Conservation (phyloP, 129 eudicot genomes). For the Dittrichia graveolens region DNA sequence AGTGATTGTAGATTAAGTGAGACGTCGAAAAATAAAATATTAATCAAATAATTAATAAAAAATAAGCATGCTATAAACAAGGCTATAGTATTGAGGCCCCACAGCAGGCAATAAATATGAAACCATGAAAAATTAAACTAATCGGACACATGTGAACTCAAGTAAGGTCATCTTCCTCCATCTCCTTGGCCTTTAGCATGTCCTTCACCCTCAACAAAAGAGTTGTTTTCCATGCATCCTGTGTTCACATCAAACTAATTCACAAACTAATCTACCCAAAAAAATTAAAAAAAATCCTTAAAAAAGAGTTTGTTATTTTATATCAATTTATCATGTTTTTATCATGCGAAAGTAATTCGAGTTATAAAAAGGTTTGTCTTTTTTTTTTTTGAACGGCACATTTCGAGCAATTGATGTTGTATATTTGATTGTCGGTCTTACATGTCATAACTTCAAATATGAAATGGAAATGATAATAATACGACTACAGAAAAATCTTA, state of each 20-base stretch:
- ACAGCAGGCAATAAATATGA: slow-evolving; percentile 15
- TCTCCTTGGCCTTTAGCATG: slow-evolving; percentile 75
- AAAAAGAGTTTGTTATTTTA: not conserved
- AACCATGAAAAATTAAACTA: slow-evolving; percentile 19
- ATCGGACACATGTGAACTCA: slow-evolving; percentile 9
- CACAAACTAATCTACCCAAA: not conserved
- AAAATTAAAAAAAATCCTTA: not conserved
- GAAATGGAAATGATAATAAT: slow-evolving; percentile 16
- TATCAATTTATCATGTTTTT: not conserved
- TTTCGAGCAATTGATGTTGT: not conserved
- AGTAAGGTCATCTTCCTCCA: slow-evolving; percentile 91
- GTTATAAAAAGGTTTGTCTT: too few species aligned
- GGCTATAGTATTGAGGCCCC: slow-evolving; percentile 15
- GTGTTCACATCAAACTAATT: slow-evolving; percentile 13
- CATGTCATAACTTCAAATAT: not conserved
- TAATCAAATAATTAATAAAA: not conserved
- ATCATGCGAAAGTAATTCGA: not conserved
- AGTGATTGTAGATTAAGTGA: too few species aligned
- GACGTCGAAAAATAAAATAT: too few species aligned
- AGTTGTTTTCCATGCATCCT: slow-evolving; percentile 95
- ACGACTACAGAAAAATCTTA: slow-evolving; percentile 16
- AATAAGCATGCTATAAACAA: slow-evolving; percentile 26
- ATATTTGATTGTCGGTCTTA: not conserved
- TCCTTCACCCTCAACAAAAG: slow-evolving; percentile 96
- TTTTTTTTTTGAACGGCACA: not conserved